A percentile compares a stretch with the other conserved stretches of the same genome.
These are phyloP conservation scores for Parmelia sp. DNA, from an alignment of 495 filamentous ascomycete genomes.

Conservation along the genomic window DNA sequence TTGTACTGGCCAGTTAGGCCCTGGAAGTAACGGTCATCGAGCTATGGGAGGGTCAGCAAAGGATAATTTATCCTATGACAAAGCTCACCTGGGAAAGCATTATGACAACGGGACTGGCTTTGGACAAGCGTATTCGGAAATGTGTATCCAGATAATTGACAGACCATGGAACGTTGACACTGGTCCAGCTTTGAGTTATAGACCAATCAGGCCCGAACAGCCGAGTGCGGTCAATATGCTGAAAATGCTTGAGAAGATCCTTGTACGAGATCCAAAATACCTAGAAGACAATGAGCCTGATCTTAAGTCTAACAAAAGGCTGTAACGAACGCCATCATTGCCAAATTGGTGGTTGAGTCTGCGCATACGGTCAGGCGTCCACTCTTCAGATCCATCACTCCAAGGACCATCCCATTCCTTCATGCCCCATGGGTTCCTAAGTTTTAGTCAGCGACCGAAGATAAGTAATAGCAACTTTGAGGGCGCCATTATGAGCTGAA, in stretches of 20 bases:
- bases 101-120: constrained; percentile 38
- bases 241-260: constrained; percentile 62
- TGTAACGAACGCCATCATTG: constrained; percentile 52
- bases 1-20: neutral
- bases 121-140: constrained; percentile 52
- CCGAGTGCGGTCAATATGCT: constrained; percentile 60
- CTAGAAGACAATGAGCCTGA: constrained; percentile 6
- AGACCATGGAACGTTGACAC: constrained; percentile 60
- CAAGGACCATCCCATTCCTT: constrained; percentile 60
- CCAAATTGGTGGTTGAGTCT: constrained; percentile 64
- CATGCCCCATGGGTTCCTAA: constrained; percentile 62
- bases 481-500: neutral
- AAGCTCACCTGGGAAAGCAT: neutral
- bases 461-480: neutral
- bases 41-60: neutral
- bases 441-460: neutral
- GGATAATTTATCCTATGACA: neutral
- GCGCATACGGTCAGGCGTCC: constrained; percentile 63
- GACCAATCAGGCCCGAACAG: constrained; percentile 62
- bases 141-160: constrained; percentile 62
- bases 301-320: neutral
- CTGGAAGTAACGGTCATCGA: neutral
- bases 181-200: constrained; percentile 61
- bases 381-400: constrained; percentile 67
- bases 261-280: constrained; percentile 39